Conservation (phyloP, 2,329 filamentous ascomycete species). For the Botrytis deweyae region DNA sequence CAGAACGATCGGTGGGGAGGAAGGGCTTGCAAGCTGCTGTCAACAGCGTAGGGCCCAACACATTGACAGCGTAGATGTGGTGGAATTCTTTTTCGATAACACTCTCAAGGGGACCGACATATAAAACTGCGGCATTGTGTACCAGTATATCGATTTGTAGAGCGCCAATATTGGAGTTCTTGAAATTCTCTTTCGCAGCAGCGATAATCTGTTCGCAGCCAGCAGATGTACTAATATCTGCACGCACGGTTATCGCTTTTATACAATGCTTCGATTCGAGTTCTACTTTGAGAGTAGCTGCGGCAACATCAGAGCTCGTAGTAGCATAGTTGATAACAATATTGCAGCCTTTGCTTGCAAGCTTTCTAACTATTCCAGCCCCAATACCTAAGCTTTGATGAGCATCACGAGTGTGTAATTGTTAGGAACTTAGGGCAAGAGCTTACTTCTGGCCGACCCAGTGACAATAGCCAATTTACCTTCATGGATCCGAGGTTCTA, state of each 20-base stretch:
- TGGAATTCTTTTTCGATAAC: slow-evolving; percentile 65
- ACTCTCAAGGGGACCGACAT: slow-evolving; percentile 63
- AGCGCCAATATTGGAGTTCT: slow-evolving; percentile 42
- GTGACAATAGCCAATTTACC: slow-evolving; percentile 76
- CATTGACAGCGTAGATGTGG: slow-evolving; percentile 72
- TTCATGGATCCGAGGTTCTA: slow-evolving; percentile 48
- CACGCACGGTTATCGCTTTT: slow-evolving; percentile 60
- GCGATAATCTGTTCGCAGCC: slow-evolving; percentile 59
- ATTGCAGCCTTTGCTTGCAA: slow-evolving; percentile 63
- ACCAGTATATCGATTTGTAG: slow-evolving; percentile 77
- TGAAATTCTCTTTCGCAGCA: slow-evolving; percentile 44
- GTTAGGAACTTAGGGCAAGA: not conserved
- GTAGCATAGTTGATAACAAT: slow-evolving; percentile 64
- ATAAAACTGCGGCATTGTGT: slow-evolving; percentile 74
- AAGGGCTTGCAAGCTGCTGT: slow-evolving; percentile 68
- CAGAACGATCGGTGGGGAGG: slow-evolving; percentile 65
- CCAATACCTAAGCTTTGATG: slow-evolving; percentile 62
- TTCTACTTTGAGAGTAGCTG: slow-evolving; percentile 51
- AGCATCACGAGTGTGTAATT: slow-evolving; percentile 5
- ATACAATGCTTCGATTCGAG: slow-evolving; percentile 58
- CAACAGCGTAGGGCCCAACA: slow-evolving; percentile 73
- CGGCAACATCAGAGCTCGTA: slow-evolving; percentile 52
- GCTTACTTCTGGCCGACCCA: slow-evolving; percentile 68
- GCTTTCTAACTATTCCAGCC: slow-evolving; percentile 56
- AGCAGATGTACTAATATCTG: slow-evolving; percentile 62